Base-by-base conservation (phyloP, 2,329 filamentous ascomycete species). In the Fusarium xyrophilum region DNA sequence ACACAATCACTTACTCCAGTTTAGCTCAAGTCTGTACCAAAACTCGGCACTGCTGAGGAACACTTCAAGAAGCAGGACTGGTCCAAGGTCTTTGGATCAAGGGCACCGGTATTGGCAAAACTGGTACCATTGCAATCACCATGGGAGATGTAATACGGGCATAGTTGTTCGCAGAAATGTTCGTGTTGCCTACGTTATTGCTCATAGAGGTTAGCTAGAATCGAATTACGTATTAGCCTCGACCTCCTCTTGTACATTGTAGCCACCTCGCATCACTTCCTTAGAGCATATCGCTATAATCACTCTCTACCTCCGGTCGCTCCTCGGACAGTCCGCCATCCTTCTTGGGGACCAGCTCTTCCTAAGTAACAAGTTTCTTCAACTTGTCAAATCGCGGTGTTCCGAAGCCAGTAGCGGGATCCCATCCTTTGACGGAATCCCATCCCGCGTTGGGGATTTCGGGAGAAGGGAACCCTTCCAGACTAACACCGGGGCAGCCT, bases 301-400 rank as follows among this genome's bases (percentile, higher is more conserved):
- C 33, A n/a, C 12, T 33, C 17, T 2, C 40, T 6, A 7, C 7
- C 19, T 44, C 48, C 7, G 42, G 50, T 1, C 14, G 42, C 27
- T 60, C 28, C n/a, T n/a, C 25, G 19, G 46, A 46, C 30, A 17
- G 38, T 5, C 27, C 15, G 13, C 30, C n/a, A 21, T 44, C 38
- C 15, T 33, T 12, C 12, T 39, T 19, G 7, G 6, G 4, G 38
- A 15, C 21, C 19, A 21, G 13, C 30, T 53, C 46, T 46, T 59
- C 55, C 62, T 72, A 71, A 23, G 47, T 42, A 19, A 48, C 68
- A 21, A 73, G 25, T 19, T 59, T 66, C 33, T 35, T 43, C 28
- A 84, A 67, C 44, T 74, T 74, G 28, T 77, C 72, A 60, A 83
- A 85, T 46, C 80, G 71, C 1, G 84, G 83, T 5, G 83, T 82